A percentile compares a stretch with the other conserved stretches of the same genome.
Evolutionary conservation across 768 basidiomycete species (phyloP).

Genomic region (Plicaturopsis crispa): DNA sequence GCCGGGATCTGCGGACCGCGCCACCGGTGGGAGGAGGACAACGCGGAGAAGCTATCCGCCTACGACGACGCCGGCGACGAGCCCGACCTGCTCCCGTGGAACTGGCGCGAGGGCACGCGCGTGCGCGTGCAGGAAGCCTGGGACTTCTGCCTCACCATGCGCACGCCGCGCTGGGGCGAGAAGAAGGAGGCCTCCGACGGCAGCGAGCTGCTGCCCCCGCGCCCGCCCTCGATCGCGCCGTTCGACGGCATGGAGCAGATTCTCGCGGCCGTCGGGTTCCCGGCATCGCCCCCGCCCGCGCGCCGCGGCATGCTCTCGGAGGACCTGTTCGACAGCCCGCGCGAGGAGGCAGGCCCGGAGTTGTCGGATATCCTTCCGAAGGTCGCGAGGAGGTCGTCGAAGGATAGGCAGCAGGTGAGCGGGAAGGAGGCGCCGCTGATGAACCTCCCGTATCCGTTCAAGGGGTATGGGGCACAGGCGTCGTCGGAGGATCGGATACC

Average conservation of each 20-base stretch:
- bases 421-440: slow-evolving; percentile 35
- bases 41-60: slow-evolving; percentile 50
- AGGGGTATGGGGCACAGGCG: slow-evolving; percentile 44
- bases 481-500: slow-evolving; percentile 58
- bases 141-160: slow-evolving; percentile 65
- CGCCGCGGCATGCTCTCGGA: slow-evolving; percentile 51
- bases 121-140: slow-evolving; percentile 71
- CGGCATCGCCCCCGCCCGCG: slow-evolving; percentile 40
- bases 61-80: slow-evolving; percentile 31
- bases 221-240: slow-evolving; percentile 21
- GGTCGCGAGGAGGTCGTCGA: slow-evolving; percentile 36
- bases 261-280: slow-evolving; percentile 51
- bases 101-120: slow-evolving; percentile 68
- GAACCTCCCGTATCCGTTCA: slow-evolving; percentile 66
- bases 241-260: slow-evolving; percentile 42
- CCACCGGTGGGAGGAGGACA: slow-evolving; percentile 79
- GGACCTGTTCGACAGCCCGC: slow-evolving; percentile 58
- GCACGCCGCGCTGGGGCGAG: slow-evolving; percentile 25
- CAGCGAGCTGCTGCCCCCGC: slow-evolving; percentile 9
- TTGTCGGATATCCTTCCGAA: slow-evolving; percentile 35
- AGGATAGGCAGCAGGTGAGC: slow-evolving; percentile 31
- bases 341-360: slow-evolving; percentile 22
- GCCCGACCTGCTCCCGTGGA: slow-evolving; percentile 58
- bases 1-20: slow-evolving; percentile 83
- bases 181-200: slow-evolving; percentile 21